A percentile compares a stretch with the other conserved stretches of the same genome.
These are phyloP conservation scores for Telopea speciosissima DNA, from an alignment of 177 flowering plant genomes.

Conservation along the genomic window DNA sequence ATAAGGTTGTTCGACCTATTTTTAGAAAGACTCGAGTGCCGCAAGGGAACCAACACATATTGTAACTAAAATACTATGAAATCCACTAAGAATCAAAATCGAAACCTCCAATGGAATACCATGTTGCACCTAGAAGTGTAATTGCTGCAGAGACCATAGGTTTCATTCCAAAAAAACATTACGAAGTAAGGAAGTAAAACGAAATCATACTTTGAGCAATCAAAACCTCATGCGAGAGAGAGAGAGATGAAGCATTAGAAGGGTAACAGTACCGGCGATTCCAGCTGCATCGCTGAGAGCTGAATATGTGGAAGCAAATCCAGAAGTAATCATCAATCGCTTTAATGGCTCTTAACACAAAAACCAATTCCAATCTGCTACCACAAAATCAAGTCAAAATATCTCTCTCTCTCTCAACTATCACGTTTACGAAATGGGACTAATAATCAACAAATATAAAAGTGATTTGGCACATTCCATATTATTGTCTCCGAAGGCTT, in stretches of 20 bases:
- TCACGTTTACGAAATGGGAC: too few relatives aligned
- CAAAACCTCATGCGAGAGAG: background rate
- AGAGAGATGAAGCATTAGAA: background rate
- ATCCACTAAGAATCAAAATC: background rate
- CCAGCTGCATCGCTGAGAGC: slow-evolving; percentile 67
- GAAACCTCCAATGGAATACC: background rate
- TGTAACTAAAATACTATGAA: too few relatives aligned
- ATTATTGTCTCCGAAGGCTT: too few relatives aligned
- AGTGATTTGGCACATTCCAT: too few relatives aligned
- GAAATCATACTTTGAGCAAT: too few relatives aligned
- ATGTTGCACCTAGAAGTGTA: background rate
- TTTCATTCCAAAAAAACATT: background rate
- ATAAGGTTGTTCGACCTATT: background rate
- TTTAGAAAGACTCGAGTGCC: background rate
- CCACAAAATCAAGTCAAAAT: background rate
- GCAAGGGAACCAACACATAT: background rate
- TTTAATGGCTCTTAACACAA: background rate
- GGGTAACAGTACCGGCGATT: slow-evolving; percentile 49
- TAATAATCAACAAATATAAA: too few relatives aligned
- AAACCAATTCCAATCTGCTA: background rate
- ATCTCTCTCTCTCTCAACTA: too few relatives aligned
- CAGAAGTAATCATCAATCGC: slow-evolving; percentile 33
- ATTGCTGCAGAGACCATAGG: background rate
- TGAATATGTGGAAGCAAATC: slow-evolving; percentile 11
- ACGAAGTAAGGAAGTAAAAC: background rate